Percentiles rank a stretch among this genome's conserved stretches.
Evolutionary conservation across 73 alveolate species (phyloP).

Genomic region (Paramecium caudatum): DNA sequence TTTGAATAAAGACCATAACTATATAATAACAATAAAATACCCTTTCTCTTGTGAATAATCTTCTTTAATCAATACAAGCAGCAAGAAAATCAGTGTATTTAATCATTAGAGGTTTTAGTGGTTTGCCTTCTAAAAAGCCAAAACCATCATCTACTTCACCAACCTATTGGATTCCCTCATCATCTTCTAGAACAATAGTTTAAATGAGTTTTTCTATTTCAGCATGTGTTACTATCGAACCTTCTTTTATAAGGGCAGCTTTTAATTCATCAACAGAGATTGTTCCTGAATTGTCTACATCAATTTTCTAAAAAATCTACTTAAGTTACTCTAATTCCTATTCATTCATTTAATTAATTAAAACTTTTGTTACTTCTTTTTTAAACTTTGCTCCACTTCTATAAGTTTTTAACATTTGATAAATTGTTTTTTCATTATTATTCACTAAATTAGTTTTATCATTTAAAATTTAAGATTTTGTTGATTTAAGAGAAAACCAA

Average conservation of each 20-base stretch:
- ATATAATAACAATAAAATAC: neutral
- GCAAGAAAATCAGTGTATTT: constrained; percentile 88
- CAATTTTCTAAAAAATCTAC: constrained; percentile 90
- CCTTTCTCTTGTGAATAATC: constrained; percentile 80
- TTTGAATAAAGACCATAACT: constrained; percentile 81
- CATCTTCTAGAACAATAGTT: constrained; percentile 57
- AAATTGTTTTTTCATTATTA: constrained; percentile 50
- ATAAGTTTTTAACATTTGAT: constrained; percentile 75
- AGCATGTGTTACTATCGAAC: constrained; percentile 78
- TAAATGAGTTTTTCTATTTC: constrained; percentile 81
- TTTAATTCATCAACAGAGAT: constrained; percentile 89
- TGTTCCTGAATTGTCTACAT: constrained; percentile 92
- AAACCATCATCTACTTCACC: constrained; percentile 6
- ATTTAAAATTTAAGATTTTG: neutral
- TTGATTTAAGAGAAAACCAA: constrained; percentile 79
- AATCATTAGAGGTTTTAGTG: constrained; percentile 2
- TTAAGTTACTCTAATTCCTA: constrained; percentile 89
- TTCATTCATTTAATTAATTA: constrained; percentile 82
- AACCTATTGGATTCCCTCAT: neutral
- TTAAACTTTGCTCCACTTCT: constrained; percentile 80
- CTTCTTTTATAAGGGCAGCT: constrained; percentile 80
- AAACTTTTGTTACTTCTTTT: constrained; percentile 84
- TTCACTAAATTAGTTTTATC: neutral
- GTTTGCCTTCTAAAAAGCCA: neutral
- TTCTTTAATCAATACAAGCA: constrained; percentile 82